phyloP scores from a whole-genome alignment of 257 asterid genomes.

The Nicotiana attenuata region DNA sequence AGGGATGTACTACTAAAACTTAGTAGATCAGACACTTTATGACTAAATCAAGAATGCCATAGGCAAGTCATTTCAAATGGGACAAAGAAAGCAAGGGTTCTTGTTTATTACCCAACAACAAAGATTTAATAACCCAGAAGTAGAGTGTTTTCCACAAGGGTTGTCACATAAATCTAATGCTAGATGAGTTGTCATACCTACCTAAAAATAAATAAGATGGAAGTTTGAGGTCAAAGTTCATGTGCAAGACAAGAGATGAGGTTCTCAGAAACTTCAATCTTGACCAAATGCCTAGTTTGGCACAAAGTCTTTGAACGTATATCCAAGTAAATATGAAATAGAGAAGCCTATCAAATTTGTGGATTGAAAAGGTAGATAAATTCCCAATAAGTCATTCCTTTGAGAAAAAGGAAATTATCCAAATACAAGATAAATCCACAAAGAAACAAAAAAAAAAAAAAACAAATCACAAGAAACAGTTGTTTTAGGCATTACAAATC shows the following conservation, averaged over 20 bases:
- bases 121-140: not conserved
- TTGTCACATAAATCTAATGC: not conserved
- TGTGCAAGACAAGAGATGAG: not conserved
- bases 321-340: not conserved
- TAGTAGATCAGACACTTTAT: not conserved
- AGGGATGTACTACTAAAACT: not conserved
- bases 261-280: not conserved
- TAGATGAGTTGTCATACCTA: constrained; percentile 5
- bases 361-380: not conserved
- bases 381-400: constrained; percentile 10
- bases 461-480: constrained; percentile 8
- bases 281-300: not conserved
- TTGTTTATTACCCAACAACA: not conserved
- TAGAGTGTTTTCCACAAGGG: not conserved
- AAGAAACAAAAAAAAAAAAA: not conserved
- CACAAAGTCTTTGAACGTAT: not conserved
- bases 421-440: constrained; percentile 7
- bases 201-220: not conserved
- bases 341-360: not conserved
- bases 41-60: not conserved
- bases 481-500: constrained; percentile 12
- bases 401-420: constrained; percentile 16
- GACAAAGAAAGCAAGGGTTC: not conserved
- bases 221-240: not conserved
- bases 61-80: not conserved